These are phyloP conservation scores for Aspergillus haitiensis DNA, from an alignment of 495 filamentous ascomycete genomes.

Conservation along the genomic window DNA sequence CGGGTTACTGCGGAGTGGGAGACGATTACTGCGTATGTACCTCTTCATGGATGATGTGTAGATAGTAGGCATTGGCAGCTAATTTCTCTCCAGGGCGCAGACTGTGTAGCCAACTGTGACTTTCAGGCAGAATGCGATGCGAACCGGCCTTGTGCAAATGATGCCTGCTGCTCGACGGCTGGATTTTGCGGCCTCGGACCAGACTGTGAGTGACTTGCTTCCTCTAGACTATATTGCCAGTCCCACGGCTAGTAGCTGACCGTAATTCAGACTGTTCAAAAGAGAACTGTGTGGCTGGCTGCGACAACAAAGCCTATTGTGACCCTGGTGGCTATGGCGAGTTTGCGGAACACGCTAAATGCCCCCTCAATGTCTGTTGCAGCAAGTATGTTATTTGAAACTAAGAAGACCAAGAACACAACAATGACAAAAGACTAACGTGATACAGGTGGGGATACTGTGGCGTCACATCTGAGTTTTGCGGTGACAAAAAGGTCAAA, in stretches of 20 bases:
- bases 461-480: constrained; percentile 31
- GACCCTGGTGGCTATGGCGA: constrained; percentile 25
- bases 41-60: too few species aligned
- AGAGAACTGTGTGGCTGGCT: constrained; percentile 25
- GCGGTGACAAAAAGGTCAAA: constrained; percentile 9
- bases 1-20: constrained; percentile 8
- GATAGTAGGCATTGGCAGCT: constrained; percentile 4
- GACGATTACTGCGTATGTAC: constrained; percentile 1
- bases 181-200: constrained; percentile 27
- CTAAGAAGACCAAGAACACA: background rate
- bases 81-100: constrained; percentile 6
- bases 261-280: constrained; percentile 6
- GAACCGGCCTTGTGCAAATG: constrained; percentile 20
- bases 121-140: constrained; percentile 16
- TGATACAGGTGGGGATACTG: constrained; percentile 24
- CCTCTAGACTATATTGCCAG: background rate
- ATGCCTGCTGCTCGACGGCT: constrained; percentile 20
- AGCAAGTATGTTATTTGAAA: constrained; percentile 16
- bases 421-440: background rate
- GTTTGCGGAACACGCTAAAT: constrained; percentile 16
- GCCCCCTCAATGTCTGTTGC: constrained; percentile 41
- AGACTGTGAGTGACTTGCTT: constrained; percentile 1
- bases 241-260: too few species aligned
- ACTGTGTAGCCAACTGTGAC: constrained; percentile 21
- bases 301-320: constrained; percentile 30